These are phyloP conservation scores for Cephaloascus albidus DNA, from an alignment of 805 yeast species.

Conservation along the genomic window DNA sequence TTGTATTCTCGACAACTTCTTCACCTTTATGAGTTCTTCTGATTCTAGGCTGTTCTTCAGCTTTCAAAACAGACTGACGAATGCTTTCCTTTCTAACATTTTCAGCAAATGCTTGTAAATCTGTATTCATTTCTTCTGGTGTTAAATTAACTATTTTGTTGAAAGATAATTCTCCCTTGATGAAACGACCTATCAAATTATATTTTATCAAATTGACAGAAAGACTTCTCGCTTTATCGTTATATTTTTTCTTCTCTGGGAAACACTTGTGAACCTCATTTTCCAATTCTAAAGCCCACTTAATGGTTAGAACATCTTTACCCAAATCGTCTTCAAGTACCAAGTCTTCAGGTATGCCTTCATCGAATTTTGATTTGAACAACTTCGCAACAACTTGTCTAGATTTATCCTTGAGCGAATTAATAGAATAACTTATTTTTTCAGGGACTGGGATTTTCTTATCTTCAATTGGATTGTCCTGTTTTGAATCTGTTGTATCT, in stretches of 20 bases:
- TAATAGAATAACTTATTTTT: too few species aligned
- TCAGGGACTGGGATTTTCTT: constrained; percentile 5
- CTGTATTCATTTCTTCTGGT: constrained; percentile 76
- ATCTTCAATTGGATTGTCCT: constrained; percentile 8
- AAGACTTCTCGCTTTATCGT: constrained; percentile 60
- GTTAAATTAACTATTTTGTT: constrained; percentile 53
- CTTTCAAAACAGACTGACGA: constrained; percentile 57
- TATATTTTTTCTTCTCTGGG: constrained; percentile 38
- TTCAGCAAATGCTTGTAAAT: constrained; percentile 59
- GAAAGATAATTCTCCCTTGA: constrained; percentile 43
- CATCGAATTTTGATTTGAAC: constrained; percentile 33
- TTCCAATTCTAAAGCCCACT: constrained; percentile 47
- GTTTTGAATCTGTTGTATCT: constrained; percentile 3
- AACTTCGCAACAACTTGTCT: constrained; percentile 42
- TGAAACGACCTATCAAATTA: constrained; percentile 46
- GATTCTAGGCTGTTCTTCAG: constrained; percentile 51
- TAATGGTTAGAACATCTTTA: constrained; percentile 23
- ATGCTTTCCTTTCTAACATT: constrained; percentile 63
- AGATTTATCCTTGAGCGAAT: constrained; percentile 19
- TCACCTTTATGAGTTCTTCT: constrained; percentile 86
- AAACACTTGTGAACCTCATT: constrained; percentile 29
- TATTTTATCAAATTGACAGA: constrained; percentile 55
- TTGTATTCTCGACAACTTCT: constrained; percentile 49
- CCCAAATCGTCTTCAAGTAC: constrained; percentile 10
- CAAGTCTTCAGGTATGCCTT: constrained; percentile 26